Base-by-base conservation (phyloP, 169 alveolate genomes). In the Cryptosporidium bovis region DNA sequence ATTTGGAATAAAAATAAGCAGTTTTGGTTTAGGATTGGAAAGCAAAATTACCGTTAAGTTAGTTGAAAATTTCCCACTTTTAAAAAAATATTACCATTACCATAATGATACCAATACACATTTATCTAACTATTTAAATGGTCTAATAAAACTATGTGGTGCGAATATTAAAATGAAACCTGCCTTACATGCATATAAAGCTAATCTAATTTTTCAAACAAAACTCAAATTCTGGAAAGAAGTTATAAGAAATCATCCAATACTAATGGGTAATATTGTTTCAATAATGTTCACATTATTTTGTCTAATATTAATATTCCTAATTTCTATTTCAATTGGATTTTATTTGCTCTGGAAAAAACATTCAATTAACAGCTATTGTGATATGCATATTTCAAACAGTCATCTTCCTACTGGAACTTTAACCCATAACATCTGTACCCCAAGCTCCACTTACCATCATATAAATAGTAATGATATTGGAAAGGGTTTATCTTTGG, bases 351-450 rank as follows among this genome's bases (percentile, higher is more conserved):
- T 69, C 13, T 69, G 83, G 83, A 69, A 46, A 18, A 69, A 56
- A 44, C 51, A 55, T n/a, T 53, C 83, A 13, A 62, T 62, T 20
- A 55, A 34, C 3, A 69, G 18, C 15, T 69, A 51, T 10, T 46
- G 46, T 36, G 83, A 69, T n/a, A 46, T 27, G 16, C 64, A 66
- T 20, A 27, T 66, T 12, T 69, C 83, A 3, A 69, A 53, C 20
- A 69, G 83, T 27, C 40, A 51, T 36, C 58, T 69, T 10, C 83
- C 83, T 6, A 69, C 83, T 55, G 83, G 83, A 3, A 69, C 83
- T n/a, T 34, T 55, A 16, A 69, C 83, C 18, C 51, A 69, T 13
- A 69, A 65, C 24, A 69, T 50, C 56, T 69, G 58, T 34, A 69
- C 83, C 2, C 83, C 83, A 53, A 53, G 40, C 5, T 69, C 83